Evolutionary conservation across 768 basidiomycete genomes (phyloP), one percentile per base, ranked within the genome.

Genomic region (Mycena chlorophos): DNA sequence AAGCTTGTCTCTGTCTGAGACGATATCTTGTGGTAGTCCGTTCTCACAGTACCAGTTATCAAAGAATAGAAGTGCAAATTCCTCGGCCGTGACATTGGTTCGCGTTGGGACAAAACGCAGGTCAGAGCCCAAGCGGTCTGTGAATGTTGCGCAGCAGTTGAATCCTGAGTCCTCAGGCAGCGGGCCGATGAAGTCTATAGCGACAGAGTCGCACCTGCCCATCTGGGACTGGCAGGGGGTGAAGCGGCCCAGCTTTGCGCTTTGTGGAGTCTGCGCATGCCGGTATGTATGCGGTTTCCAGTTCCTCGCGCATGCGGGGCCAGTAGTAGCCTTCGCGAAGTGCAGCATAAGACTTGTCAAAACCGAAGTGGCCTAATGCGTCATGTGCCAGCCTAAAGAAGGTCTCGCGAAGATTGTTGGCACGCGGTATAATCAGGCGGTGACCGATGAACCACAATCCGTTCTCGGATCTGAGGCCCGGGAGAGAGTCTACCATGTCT

Each of bases 1-100:
- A 12, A 67, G 56, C 20, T 66, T 58, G 37, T 71, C 69, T 3
- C 70, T 46, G 48, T 75, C 71, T 17, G 47, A 60, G 0, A 74
- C 61, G 20, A 73, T 63, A 1, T 55, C 22, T 0, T 29, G 3
- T 1, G 66, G 72, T 1, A 71, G 42, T 1, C 72, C 70, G 54
- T 66, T 66, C 45, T 66, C 55, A 30, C 65, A 65, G 53, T 65
- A 66, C 61, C 55, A 63, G 28, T 58, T 12, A 23, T 63, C 48
- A 27, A 66, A 66, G 30, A 63, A 56, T 5, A 62, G 23, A 16
- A 13, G 17, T 0, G 64, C 64, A 17, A 60, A 27, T 1, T 60
- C 46, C 2, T 28, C 28, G 2, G 62, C 58, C 0, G 54, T 48
- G n/a, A 56, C 46, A 28, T 57, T 38, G 0, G 47, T 46, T 1